These are phyloP conservation scores for Ceriops decandra DNA, from an alignment of 345 rosid genomes.

Conservation along the genomic window DNA sequence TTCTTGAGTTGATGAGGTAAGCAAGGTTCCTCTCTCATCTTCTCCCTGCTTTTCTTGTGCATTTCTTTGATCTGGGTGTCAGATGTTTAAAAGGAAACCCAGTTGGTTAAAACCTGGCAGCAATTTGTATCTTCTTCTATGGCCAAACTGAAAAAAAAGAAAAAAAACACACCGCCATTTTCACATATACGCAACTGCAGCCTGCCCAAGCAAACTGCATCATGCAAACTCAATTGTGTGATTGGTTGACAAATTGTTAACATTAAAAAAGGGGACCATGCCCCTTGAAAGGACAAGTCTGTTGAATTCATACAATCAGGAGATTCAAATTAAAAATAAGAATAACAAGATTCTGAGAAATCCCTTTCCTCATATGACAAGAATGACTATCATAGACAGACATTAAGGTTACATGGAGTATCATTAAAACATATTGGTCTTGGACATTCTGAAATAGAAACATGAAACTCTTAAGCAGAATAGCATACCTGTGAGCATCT, in stretches of 20 bases:
- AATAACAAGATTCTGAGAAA: slow-evolving; percentile 1
- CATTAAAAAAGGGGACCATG: too few relatives aligned
- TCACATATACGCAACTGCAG: too few relatives aligned
- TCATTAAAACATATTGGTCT: too few relatives aligned
- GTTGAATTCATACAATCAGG: background rate
- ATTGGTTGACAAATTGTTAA: too few relatives aligned
- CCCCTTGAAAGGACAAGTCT: background rate
- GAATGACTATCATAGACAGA: slow-evolving; percentile 5
- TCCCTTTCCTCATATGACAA: background rate
- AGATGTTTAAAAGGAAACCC: background rate
- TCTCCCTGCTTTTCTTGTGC: slow-evolving; percentile 45
- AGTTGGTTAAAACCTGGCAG: background rate
- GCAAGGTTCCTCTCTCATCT: slow-evolving; percentile 43
- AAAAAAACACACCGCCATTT: too few relatives aligned
- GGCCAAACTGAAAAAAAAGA: too few relatives aligned
- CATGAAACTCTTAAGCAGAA: background rate
- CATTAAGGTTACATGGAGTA: too few relatives aligned
- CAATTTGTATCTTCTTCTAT: too few relatives aligned
- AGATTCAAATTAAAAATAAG: background rate
- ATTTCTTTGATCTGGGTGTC: slow-evolving; percentile 48
- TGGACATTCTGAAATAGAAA: background rate
- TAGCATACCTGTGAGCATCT: slow-evolving; percentile 60
- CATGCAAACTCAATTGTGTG: too few relatives aligned
- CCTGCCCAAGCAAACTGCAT: too few relatives aligned
- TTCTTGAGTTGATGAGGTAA: slow-evolving; percentile 58